Evolutionary conservation across 192 early-diverging fungal genomes (phyloP).

Genomic region (Allomyces arbusculus): DNA sequence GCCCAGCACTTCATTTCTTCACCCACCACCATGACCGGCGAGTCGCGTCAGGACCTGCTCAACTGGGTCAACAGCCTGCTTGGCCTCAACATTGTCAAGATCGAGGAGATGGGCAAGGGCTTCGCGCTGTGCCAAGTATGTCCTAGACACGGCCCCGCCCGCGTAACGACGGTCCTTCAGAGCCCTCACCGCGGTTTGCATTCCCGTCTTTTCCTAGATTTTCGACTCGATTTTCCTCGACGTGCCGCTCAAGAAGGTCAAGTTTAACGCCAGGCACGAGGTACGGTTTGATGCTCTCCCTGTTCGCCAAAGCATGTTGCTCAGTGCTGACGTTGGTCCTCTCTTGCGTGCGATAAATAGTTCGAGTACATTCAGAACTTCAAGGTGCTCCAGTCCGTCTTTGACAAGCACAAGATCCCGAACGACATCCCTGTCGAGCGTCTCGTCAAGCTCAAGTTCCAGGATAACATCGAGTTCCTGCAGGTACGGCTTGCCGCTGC

Average conservation of each 20-base stretch:
- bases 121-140: neutral
- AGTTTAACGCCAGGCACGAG: neutral
- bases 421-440: conserved; percentile 56
- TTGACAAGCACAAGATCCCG: neutral
- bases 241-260: neutral
- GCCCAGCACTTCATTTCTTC: too few species aligned
- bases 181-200: too few species aligned
- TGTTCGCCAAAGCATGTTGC: too few species aligned
- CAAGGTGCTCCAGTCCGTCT: neutral
- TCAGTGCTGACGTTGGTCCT: too few species aligned
- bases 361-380: conserved; percentile 1
- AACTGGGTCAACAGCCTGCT: neutral
- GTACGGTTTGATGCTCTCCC: neutral
- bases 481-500: neutral
- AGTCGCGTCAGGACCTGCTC: neutral
- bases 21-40: neutral
- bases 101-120: neutral
- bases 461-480: conserved; percentile 91
- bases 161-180: too few species aligned
- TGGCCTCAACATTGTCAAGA: neutral
- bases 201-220: neutral
- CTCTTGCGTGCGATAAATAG: neutral
- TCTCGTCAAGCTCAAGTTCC: conserved; percentile 86
- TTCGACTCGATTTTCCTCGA: neutral
- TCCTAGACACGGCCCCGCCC: too few species aligned